Conservation (phyloP, 1,284 basidiomycete species). For the Vanrija humicola region DNA sequence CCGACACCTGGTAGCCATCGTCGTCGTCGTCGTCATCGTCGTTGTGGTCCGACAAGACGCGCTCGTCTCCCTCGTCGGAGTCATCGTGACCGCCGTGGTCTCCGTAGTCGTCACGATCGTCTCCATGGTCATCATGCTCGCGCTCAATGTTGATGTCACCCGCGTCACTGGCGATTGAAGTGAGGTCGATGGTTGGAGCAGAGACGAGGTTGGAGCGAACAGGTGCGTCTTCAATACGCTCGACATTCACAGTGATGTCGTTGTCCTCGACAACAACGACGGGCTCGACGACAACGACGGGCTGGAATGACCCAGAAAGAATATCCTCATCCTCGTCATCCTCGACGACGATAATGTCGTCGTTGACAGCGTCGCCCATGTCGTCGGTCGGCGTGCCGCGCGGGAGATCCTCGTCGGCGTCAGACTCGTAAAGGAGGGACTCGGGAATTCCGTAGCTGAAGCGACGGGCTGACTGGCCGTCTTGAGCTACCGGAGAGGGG, state of each 20-base stretch:
- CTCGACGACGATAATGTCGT: background rate
- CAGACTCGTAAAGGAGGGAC: constrained; percentile 13
- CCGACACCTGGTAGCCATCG: background rate
- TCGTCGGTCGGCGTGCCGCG: background rate
- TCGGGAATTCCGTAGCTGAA: constrained; percentile 10
- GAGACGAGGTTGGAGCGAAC: background rate
- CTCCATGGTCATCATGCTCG: background rate
- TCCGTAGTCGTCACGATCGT: background rate
- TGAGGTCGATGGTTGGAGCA: no score
- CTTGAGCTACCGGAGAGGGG: background rate
- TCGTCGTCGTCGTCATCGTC: background rate
- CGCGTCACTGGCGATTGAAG: no score
- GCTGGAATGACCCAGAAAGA: background rate
- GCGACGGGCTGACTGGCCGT: background rate
- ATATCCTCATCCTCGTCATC: background rate
- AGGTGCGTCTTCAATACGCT: background rate
- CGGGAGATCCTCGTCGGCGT: constrained; percentile 8
- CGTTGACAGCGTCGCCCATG: background rate
- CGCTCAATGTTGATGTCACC: background rate
- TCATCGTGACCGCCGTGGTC: background rate
- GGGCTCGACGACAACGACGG: background rate
- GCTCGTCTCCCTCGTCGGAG: background rate
- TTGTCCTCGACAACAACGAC: background rate
- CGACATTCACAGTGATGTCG: background rate
- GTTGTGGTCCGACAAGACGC: no score